Base-by-base conservation (phyloP, 768 basidiomycete species). In the Russula sp. region DNA sequence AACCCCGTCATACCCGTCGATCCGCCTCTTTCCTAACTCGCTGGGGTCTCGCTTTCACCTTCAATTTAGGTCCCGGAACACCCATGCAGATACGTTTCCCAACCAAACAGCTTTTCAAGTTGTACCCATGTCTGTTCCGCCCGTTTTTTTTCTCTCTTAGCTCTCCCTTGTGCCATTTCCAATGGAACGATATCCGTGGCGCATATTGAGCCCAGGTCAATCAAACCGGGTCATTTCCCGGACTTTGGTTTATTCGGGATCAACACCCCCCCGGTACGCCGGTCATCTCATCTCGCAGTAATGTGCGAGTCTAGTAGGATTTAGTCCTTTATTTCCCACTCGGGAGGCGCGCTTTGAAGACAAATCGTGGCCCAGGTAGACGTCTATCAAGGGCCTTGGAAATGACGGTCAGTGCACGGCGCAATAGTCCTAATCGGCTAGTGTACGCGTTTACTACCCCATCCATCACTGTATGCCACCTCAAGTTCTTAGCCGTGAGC, bases 341-440 rank as follows among this genome's bases (percentile, higher is more conserved):
- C 49, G 16, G 27, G 27, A 16, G 49, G 22, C 42, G 31, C 13
- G 10, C 50, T 18, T 32, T 58, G 16, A 7, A 31, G 35, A 40
- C 18, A n/a, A 58, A 27, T 57, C 35, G 45, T 48, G 18, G 34
- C 20, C 45, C 13, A 27, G 34, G 6, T n/a, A 20, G 8, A 47
- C 16, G 18, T 39, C 35, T 47, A 35, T 48, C 56, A 48, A 37
- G 37, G 20, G 22, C 52, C 18, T 20, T 34, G 52, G 13, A 45
- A 48, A 35, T 57, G 56, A 35, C 6, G 31, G 47, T 31, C 35
- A 22, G 35, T 32, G 20, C 11, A 8, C 42, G 6, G 35, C 35
- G 34, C 22, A 51, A 49, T 56, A 62, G 48, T 35, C 22, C 49
- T 49, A 42, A 51, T 57, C 32, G 48, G 44, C 8, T 48, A 48